phyloP scores from a whole-genome alignment of 2,329 filamentous ascomycete genomes.

The Lachnellula willkommii region DNA sequence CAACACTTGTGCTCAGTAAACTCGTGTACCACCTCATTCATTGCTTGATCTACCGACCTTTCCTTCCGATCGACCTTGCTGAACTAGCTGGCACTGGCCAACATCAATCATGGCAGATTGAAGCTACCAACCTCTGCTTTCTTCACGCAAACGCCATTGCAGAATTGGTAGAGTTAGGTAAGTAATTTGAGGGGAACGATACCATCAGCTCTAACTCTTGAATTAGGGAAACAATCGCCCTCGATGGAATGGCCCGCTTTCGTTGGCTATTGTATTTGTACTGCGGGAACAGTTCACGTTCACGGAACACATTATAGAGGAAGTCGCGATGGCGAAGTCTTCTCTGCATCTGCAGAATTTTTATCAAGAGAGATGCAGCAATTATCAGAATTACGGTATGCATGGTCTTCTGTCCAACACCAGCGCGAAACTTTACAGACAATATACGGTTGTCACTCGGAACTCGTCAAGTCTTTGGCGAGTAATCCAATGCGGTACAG shows the following conservation, averaged over 20 bases:
- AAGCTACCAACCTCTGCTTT: conserved; percentile 82
- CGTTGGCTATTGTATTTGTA: conserved; percentile 80
- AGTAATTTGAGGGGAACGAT: neutral
- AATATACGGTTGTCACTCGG: conserved; percentile 72
- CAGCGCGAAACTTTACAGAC: conserved; percentile 73
- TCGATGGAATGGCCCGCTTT: conserved; percentile 82
- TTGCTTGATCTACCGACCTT: conserved; percentile 80
- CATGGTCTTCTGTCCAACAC: conserved; percentile 74
- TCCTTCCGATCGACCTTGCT: conserved; percentile 76
- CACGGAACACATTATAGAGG: conserved; percentile 74
- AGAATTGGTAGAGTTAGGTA: conserved; percentile 71
- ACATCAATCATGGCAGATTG: conserved; percentile 88
- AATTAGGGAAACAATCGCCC: conserved; percentile 52
- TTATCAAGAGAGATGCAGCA: conserved; percentile 75
- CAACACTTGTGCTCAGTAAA: conserved; percentile 74
- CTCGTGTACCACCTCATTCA: conserved; percentile 82
- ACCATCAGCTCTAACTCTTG: neutral
- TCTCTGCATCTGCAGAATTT: conserved; percentile 63
- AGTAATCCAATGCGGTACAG: conserved; percentile 67
- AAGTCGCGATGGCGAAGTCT: conserved; percentile 37
- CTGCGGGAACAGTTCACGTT: conserved; percentile 81
- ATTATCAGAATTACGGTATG: conserved; percentile 65
- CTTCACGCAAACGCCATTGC: conserved; percentile 83
- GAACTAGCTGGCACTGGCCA: conserved; percentile 76
- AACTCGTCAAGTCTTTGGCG: conserved; percentile 68